These are phyloP conservation scores for Colletotrichum euphorbiae DNA, from an alignment of 2,329 filamentous ascomycete genomes.

Conservation along the genomic window DNA sequence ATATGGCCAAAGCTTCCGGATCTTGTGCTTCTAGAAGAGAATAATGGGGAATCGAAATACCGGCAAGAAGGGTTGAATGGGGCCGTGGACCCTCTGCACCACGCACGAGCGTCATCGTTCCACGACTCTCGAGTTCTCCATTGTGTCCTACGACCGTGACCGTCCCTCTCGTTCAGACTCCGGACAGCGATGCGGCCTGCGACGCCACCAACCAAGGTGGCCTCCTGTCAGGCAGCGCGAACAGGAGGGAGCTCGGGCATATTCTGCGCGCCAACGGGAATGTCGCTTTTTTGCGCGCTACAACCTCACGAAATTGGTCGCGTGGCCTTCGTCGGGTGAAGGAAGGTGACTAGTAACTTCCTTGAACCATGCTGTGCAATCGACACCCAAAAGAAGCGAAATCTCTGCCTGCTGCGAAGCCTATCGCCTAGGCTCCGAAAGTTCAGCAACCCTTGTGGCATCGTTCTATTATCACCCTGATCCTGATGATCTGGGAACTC, in stretches of 20 bases:
- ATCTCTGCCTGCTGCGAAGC: background rate
- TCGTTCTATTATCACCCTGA: background rate
- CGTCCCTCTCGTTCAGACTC: constrained; percentile 36
- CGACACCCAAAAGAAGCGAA: background rate
- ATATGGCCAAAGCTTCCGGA: constrained; percentile 40
- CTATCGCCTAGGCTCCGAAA: too few species aligned
- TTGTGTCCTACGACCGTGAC: constrained; percentile 24
- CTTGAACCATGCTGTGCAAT: constrained; percentile 21
- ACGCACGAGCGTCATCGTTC: constrained; percentile 39
- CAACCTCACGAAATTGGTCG: constrained; percentile 32
- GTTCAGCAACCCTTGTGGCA: too few species aligned
- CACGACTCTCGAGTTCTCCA: constrained; percentile 34
- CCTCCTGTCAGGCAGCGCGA: constrained; percentile 17
- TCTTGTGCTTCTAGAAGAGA: constrained; percentile 40
- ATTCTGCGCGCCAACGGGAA: constrained; percentile 22
- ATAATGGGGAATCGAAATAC: constrained; percentile 40
- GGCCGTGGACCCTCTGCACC: constrained; percentile 39
- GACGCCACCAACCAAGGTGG: constrained; percentile 25
- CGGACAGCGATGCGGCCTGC: constrained; percentile 20
- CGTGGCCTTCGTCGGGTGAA: constrained; percentile 8
- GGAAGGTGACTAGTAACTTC: constrained; percentile 5
- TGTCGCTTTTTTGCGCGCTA: constrained; percentile 34
- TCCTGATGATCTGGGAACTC: constrained; percentile 1
- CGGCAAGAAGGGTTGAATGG: constrained; percentile 41
- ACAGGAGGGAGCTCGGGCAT: constrained; percentile 24